These are phyloP conservation scores for Penicillium sp. DNA, from an alignment of 2,329 filamentous ascomycete species.

Conservation along the genomic window DNA sequence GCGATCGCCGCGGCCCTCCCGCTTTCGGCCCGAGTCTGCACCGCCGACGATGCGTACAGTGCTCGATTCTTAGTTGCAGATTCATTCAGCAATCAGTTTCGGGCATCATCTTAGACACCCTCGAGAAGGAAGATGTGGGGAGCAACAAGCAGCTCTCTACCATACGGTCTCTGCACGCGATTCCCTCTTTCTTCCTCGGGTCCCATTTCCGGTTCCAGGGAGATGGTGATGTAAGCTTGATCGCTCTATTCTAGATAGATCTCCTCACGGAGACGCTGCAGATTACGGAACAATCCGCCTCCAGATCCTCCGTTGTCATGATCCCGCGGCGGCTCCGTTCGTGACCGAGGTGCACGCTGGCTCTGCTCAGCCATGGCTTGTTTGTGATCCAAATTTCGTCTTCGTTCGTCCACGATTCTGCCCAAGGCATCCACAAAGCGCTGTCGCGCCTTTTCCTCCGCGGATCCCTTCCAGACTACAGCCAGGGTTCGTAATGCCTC, in stretches of 20 bases:
- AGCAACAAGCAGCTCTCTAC: too few relatives aligned
- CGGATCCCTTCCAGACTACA: conserved; percentile 88
- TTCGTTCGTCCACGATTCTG: conserved; percentile 73
- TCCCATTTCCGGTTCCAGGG: neutral
- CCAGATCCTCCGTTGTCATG: conserved; percentile 37
- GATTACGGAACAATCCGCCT: conserved; percentile 48
- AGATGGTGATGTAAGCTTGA: neutral
- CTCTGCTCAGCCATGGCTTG: conserved; percentile 15
- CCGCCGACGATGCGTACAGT: neutral
- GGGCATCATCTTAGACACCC: neutral
- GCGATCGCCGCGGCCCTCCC: conserved; percentile 12
- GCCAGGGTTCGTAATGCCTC: conserved; percentile 70
- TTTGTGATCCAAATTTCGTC: conserved; percentile 42
- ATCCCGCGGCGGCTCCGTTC: conserved; percentile 23
- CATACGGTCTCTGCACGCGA: too few relatives aligned
- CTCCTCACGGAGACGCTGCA: conserved; percentile 49
- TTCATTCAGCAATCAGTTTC: neutral
- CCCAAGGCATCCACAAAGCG: conserved; percentile 77
- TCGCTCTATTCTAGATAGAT: conserved; percentile 44
- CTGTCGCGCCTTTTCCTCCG: conserved; percentile 78
- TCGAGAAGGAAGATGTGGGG: too few relatives aligned
- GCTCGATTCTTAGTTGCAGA: too few relatives aligned
- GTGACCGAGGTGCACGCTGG: conserved; percentile 16
- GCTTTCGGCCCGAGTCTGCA: conserved; percentile 4
- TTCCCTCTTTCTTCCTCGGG: too few relatives aligned